Evolutionary conservation across 2,329 filamentous ascomycete genomes (phyloP).

Genomic region (Alternaria solani): DNA sequence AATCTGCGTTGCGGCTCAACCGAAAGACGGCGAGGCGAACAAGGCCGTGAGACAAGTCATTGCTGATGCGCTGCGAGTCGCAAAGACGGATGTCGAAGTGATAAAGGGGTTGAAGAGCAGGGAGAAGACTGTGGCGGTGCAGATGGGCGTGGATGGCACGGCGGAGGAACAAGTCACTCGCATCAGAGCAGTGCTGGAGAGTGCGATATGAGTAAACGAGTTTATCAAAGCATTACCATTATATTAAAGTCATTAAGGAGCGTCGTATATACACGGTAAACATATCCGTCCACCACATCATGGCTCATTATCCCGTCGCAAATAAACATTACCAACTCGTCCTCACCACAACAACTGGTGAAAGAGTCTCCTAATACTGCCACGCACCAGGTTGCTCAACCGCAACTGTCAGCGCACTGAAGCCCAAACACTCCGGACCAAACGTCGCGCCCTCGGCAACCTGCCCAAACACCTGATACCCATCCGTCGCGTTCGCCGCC

Average conservation of each 20-base stretch:
- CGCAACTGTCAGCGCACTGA: slow-evolving; percentile 42
- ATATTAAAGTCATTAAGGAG: slow-evolving; percentile 28
- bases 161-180: slow-evolving; percentile 37
- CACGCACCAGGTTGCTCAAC: slow-evolving; percentile 41
- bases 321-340: slow-evolving; percentile 1
- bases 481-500: slow-evolving; percentile 22
- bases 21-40: slow-evolving; percentile 74
- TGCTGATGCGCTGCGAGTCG: slow-evolving; percentile 67
- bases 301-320: neutral
- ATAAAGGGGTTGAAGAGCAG: slow-evolving; percentile 69
- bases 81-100: slow-evolving; percentile 70
- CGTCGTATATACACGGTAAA: slow-evolving; percentile 19
- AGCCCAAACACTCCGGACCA: slow-evolving; percentile 43
- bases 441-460: slow-evolving; percentile 28
- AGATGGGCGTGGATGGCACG: slow-evolving; percentile 17
- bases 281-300: slow-evolving; percentile 2
- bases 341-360: neutral
- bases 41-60: slow-evolving; percentile 70
- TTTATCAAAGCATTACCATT: slow-evolving; percentile 14
- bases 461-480: slow-evolving; percentile 48
- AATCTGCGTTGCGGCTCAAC: slow-evolving; percentile 70
- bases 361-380: slow-evolving; percentile 45
- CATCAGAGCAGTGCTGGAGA: slow-evolving; percentile 23
- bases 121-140: slow-evolving; percentile 63
- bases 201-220: neutral